phyloP scores from a whole-genome alignment of 345 rosid species.

The Euclidium syriacum region DNA sequence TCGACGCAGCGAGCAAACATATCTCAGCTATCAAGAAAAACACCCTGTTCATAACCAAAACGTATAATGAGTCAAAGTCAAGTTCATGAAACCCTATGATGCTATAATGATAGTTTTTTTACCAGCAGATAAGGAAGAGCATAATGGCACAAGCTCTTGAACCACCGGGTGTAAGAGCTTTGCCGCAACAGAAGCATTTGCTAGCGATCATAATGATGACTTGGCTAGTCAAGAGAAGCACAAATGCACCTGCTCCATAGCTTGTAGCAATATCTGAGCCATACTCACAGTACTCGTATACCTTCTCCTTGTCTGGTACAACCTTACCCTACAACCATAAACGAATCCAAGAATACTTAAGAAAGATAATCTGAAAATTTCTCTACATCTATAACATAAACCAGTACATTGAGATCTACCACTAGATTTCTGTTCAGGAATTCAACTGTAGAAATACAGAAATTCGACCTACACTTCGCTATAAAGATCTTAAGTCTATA shows the following conservation, averaged over 20 bases:
- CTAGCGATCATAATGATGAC: slow-evolving; percentile 73
- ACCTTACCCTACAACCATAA: slow-evolving; percentile 46
- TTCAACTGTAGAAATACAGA: not conserved
- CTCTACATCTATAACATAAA: not conserved
- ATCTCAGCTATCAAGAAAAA: slow-evolving; percentile 80
- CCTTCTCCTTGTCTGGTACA: slow-evolving; percentile 40
- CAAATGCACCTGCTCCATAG: slow-evolving; percentile 81
- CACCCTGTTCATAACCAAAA: slow-evolving; percentile 41
- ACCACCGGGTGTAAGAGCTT: slow-evolving; percentile 72
- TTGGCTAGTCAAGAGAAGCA: slow-evolving; percentile 71
- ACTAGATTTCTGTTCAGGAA: not conserved
- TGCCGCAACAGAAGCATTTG: slow-evolving; percentile 90
- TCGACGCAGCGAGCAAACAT: slow-evolving; percentile 82
- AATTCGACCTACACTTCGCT: not conserved
- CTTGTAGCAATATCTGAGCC: slow-evolving; percentile 90
- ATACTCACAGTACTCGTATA: slow-evolving; percentile 61
- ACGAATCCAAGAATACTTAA: not conserved
- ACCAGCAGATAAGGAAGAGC: slow-evolving; percentile 90
- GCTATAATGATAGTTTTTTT: no score
- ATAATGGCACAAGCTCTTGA: slow-evolving; percentile 84
- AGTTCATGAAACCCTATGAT: not conserved
- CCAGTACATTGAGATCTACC: not conserved
- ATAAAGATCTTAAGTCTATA: not conserved
- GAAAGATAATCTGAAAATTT: not conserved
- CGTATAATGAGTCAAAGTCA: not conserved